Percentiles rank a stretch among this genome's conserved stretches.
Evolutionary conservation across 495 filamentous ascomycete genomes (phyloP).

Genomic region (Neurospora sp.): DNA sequence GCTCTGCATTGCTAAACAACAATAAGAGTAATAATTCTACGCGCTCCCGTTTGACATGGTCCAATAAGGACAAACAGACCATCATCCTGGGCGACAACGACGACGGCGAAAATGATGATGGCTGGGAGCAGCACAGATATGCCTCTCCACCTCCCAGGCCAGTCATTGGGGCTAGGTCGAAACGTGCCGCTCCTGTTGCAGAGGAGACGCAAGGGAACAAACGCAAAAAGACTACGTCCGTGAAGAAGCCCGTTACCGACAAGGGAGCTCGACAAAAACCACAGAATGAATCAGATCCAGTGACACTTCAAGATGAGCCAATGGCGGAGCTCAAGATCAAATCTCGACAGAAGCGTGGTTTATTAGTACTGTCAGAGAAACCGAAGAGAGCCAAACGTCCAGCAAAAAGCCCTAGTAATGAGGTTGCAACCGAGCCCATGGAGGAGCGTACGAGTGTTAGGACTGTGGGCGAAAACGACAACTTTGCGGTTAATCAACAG

Average conservation of each 20-base stretch:
- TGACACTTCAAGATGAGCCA: conserved; percentile 12
- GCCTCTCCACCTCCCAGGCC: not conserved
- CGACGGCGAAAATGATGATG: not conserved
- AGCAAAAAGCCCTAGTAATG: not conserved
- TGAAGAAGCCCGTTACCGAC: not conserved
- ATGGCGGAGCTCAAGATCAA: conserved; percentile 32
- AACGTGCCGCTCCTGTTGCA: not conserved
- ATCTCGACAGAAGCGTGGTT: conserved; percentile 31
- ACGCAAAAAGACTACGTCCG: not conserved
- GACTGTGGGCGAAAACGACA: not conserved
- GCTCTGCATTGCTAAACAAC: not conserved
- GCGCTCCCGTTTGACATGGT: not conserved
- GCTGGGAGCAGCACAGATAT: not conserved
- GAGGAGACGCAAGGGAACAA: not conserved
- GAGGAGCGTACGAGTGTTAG: not conserved
- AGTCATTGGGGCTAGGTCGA: not conserved
- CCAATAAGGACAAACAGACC: not conserved
- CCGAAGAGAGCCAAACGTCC: conserved; percentile 1
- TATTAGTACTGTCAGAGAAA: conserved; percentile 27
- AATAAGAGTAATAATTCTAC: not conserved
- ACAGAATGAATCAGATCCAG: not conserved
- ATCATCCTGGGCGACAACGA: conserved; percentile 13
- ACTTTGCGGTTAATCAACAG: not conserved
- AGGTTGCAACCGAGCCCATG: not conserved
- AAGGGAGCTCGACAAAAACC: not conserved